Percentiles rank a stretch among this genome's conserved stretches.
phyloP scores from a whole-genome alignment of 345 rosid species.

The Stellera chamaejasme region DNA sequence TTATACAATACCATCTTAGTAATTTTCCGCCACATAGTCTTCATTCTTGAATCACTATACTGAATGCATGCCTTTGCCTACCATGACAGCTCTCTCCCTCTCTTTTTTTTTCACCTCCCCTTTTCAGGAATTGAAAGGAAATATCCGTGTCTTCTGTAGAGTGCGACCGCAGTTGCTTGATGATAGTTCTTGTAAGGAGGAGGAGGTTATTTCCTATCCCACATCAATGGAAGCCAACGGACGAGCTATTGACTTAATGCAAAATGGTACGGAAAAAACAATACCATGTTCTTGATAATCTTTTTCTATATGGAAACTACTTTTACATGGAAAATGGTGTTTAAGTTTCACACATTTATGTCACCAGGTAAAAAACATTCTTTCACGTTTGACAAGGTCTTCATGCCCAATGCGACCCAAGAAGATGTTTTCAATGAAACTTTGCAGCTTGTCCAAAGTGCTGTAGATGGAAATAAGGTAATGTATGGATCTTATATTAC shows the following conservation, averaged over 20 bases:
- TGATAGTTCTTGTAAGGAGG: constrained; percentile 43
- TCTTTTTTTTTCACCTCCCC: no score
- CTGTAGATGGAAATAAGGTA: constrained; percentile 95
- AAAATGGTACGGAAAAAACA: constrained; percentile 37
- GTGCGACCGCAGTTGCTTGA: constrained; percentile 70
- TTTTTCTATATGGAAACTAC: neutral
- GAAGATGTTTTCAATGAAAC: constrained; percentile 78
- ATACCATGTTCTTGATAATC: neutral
- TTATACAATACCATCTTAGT: constrained; percentile 87
- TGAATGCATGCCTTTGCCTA: constrained; percentile 1
- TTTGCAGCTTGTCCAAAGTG: constrained; percentile 91
- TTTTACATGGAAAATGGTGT: neutral
- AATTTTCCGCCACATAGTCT: constrained; percentile 2
- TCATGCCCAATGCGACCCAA: constrained; percentile 53
- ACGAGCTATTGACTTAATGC: constrained; percentile 53
- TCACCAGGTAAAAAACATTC: constrained; percentile 67
- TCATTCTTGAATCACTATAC: neutral
- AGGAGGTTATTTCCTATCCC: constrained; percentile 51
- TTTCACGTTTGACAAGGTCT: constrained; percentile 75
- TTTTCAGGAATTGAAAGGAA: constrained; percentile 75
- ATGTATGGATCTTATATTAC: neutral
- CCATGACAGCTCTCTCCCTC: constrained; percentile 5
- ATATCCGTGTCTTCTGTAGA: constrained; percentile 90
- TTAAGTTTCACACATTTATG: neutral
- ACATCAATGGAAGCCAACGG: constrained; percentile 61